Conservation (phyloP, 2,329 filamentous ascomycete genomes). For the Fusarium pseudonygamai region DNA sequence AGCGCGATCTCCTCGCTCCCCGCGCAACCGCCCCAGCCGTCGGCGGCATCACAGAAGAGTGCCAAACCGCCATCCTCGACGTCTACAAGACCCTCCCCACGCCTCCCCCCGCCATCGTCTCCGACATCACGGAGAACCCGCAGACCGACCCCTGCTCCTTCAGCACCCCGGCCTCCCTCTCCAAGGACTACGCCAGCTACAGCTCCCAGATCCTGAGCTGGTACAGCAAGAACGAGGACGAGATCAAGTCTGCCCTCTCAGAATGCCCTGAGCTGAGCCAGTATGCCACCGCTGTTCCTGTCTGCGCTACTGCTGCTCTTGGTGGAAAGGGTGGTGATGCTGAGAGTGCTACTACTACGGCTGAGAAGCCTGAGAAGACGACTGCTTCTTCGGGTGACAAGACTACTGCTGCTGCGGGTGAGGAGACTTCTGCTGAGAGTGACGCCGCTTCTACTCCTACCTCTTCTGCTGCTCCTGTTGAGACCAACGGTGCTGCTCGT, state of each 20-base stretch:
- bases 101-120: slow-evolving; percentile 44
- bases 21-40: slow-evolving; percentile 35
- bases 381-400: not conserved
- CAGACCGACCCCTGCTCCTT: slow-evolving; percentile 48
- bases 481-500: slow-evolving; percentile 37
- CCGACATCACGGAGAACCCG: slow-evolving; percentile 37
- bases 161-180: slow-evolving; percentile 45
- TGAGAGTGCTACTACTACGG: slow-evolving; percentile 1
- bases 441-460: too few relatives aligned
- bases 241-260: slow-evolving; percentile 39
- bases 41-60: slow-evolving; percentile 26
- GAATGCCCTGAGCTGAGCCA: slow-evolving; percentile 42
- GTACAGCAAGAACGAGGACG: slow-evolving; percentile 42
- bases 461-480: not conserved
- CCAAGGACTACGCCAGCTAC: slow-evolving; percentile 47
- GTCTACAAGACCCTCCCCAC: slow-evolving; percentile 44
- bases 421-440: not conserved
- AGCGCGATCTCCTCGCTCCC: slow-evolving; percentile 38
- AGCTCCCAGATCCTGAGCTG: slow-evolving; percentile 44
- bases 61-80: slow-evolving; percentile 38
- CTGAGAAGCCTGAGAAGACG: slow-evolving; percentile 14
- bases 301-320: slow-evolving; percentile 35
- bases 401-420: not conserved
- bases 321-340: not conserved
- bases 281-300: slow-evolving; percentile 31